These are phyloP conservation scores for Alternaria burnsii DNA, from an alignment of 2,329 filamentous ascomycete genomes.

Conservation along the genomic window DNA sequence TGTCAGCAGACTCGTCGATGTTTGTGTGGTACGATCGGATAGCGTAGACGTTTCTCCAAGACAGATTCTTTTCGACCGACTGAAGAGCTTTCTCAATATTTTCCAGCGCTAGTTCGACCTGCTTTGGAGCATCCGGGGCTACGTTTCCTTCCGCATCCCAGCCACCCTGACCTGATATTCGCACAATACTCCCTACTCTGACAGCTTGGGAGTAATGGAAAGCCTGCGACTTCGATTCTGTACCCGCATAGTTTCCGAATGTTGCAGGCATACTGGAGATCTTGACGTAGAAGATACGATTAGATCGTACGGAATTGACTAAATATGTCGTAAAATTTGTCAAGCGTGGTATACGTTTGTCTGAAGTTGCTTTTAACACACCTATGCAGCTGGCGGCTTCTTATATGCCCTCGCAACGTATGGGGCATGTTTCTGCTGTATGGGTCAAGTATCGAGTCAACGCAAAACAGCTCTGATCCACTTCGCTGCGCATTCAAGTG, in stretches of 20 bases:
- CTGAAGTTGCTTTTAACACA: background rate
- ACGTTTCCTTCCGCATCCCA: conserved; percentile 21
- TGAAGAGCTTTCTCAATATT: conserved; percentile 62
- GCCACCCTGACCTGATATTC: conserved; percentile 25
- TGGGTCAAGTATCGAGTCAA: background rate
- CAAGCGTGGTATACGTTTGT: background rate
- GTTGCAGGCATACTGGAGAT: background rate
- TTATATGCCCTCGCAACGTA: background rate
- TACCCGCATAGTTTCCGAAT: conserved; percentile 16
- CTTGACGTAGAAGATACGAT: background rate
- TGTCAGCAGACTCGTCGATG: conserved; percentile 10
- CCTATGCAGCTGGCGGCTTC: too few relatives aligned
- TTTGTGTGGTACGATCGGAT: conserved; percentile 18
- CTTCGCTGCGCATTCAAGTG: background rate
- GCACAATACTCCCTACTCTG: conserved; percentile 18
- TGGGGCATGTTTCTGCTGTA: background rate
- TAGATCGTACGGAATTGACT: background rate
- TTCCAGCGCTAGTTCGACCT: conserved; percentile 53
- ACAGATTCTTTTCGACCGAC: conserved; percentile 9
- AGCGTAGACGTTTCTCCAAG: conserved; percentile 57
- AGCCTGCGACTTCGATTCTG: conserved; percentile 14
- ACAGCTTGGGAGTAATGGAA: conserved; percentile 24
- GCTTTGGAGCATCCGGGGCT: conserved; percentile 9
- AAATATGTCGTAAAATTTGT: background rate
- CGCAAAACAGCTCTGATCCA: background rate